Conservation (phyloP, 768 basidiomycete species). For the Xanthoconium purpureum region DNA sequence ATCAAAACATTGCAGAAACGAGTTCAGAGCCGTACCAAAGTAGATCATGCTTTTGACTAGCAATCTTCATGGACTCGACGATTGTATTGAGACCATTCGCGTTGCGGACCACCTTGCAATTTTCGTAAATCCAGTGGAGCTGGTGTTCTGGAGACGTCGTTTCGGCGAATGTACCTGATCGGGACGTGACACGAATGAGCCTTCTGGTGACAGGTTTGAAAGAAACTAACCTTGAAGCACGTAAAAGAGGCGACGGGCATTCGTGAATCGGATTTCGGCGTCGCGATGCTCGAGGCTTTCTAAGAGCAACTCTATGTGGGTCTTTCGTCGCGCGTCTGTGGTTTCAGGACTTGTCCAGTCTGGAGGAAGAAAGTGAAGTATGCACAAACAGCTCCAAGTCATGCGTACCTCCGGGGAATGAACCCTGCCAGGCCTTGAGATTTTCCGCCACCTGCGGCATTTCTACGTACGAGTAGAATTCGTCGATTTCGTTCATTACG, state of each 20-base stretch:
- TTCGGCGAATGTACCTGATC: constrained; percentile 82
- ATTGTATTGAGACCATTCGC: constrained; percentile 83
- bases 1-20: constrained; percentile 1
- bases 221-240: constrained; percentile 74
- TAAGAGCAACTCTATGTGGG: constrained; percentile 75
- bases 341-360: constrained; percentile 76
- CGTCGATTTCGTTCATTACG: constrained; percentile 92
- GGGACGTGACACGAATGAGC: constrained; percentile 10
- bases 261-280: constrained; percentile 79
- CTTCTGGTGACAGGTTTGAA: not conserved
- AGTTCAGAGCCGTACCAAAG: constrained; percentile 51
- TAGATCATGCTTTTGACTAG: constrained; percentile 81
- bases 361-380: constrained; percentile 22
- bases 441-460: constrained; percentile 88
- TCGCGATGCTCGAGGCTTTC: constrained; percentile 87
- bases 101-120: constrained; percentile 79
- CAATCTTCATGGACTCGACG: constrained; percentile 86
- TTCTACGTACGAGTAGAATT: constrained; percentile 97
- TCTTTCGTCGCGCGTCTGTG: constrained; percentile 55
- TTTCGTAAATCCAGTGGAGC: constrained; percentile 93
- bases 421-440: constrained; percentile 82
- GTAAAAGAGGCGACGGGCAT: constrained; percentile 85
- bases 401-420: constrained; percentile 68
- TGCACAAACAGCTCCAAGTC: not conserved
- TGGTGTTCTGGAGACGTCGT: constrained; percentile 92